Conservation (phyloP, 2,329 filamentous ascomycete species). For the Colletotrichum horii region DNA sequence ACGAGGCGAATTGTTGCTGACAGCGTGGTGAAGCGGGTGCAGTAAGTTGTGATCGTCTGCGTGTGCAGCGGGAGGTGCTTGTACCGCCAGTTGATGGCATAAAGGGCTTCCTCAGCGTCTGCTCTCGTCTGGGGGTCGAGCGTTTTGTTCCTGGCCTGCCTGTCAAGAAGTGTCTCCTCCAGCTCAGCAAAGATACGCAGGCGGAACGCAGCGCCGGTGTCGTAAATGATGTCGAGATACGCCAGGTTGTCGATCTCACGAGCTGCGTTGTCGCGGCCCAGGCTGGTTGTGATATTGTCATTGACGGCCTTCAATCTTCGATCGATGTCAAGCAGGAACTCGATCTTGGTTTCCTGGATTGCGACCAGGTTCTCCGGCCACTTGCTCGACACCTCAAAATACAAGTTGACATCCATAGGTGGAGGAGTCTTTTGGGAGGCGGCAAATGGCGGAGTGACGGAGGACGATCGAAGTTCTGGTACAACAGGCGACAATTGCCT, state of each 20-base stretch:
- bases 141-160: constrained; percentile 76
- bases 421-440: constrained; percentile 49
- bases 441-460: constrained; percentile 57
- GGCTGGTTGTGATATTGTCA: constrained; percentile 65
- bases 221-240: constrained; percentile 82
- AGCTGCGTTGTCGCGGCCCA: constrained; percentile 81
- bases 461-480: constrained; percentile 76
- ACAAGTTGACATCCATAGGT: constrained; percentile 81
- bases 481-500: constrained; percentile 79
- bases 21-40: constrained; percentile 79
- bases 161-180: constrained; percentile 80
- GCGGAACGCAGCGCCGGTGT: constrained; percentile 76
- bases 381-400: constrained; percentile 90
- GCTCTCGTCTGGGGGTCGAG: constrained; percentile 70
- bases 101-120: constrained; percentile 72
- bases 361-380: constrained; percentile 93
- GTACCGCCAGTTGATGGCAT: constrained; percentile 74
- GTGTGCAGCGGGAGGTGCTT: constrained; percentile 78
- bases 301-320: constrained; percentile 70
- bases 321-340: constrained; percentile 81
- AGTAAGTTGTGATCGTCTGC: constrained; percentile 80
- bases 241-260: constrained; percentile 75
- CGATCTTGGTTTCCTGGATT: constrained; percentile 92
- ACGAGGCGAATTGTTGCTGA: constrained; percentile 83
- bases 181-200: constrained; percentile 88